Conservation (phyloP, 2,329 filamentous ascomycete species). For the Davidsoniella virescens region DNA sequence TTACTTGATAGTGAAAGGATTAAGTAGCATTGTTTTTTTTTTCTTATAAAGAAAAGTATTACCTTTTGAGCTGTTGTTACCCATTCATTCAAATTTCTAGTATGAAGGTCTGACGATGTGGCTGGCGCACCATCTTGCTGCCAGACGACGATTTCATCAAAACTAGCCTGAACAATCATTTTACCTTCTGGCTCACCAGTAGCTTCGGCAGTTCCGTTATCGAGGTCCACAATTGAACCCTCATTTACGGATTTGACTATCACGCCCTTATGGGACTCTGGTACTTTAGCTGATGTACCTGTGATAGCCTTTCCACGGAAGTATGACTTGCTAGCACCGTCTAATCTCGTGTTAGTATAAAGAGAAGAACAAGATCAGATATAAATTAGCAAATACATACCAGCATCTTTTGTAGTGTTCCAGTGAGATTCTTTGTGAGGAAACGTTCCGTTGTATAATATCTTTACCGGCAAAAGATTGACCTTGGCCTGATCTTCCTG, state of each 20-base stretch:
- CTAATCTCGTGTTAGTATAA: constrained; percentile 20
- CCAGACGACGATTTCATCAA: constrained; percentile 71
- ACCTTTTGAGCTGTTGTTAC: constrained; percentile 55
- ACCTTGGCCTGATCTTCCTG: constrained; percentile 30
- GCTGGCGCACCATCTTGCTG: constrained; percentile 50
- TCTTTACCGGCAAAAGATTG: constrained; percentile 64
- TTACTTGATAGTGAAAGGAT: too few relatives aligned
- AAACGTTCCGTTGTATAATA: constrained; percentile 63
- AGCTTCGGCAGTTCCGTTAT: constrained; percentile 18
- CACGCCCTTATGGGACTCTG: constrained; percentile 53
- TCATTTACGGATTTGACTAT: constrained; percentile 33
- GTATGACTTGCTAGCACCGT: constrained; percentile 40
- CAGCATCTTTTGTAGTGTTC: constrained; percentile 26
- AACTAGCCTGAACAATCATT: constrained; percentile 48
- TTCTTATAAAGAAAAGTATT: neutral
- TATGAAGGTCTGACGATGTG: constrained; percentile 48
- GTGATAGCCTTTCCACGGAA: constrained; percentile 68
- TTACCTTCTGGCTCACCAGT: constrained; percentile 30
- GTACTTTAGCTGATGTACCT: constrained; percentile 49
- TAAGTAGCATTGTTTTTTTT: too few relatives aligned
- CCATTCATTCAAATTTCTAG: constrained; percentile 69
- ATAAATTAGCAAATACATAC: constrained; percentile 17
- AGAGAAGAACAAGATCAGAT: neutral
- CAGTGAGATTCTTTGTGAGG: constrained; percentile 52
- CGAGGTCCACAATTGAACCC: constrained; percentile 20